Conservation (phyloP, 331 rosid species). For the Spiraea crenata region DNA sequence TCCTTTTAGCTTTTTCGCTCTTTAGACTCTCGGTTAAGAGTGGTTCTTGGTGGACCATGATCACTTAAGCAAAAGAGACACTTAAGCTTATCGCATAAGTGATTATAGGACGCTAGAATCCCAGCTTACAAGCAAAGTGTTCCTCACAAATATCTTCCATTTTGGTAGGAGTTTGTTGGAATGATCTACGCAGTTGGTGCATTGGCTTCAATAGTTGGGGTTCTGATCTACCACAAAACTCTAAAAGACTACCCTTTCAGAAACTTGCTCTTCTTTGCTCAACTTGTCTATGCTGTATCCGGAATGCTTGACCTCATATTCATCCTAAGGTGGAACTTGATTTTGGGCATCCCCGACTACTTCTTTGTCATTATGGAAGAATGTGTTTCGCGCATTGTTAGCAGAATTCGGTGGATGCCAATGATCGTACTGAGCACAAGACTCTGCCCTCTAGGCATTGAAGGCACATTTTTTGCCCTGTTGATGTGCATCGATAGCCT, state of each 20-base stretch:
- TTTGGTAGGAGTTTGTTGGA: conserved; percentile 69
- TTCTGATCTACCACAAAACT: conserved; percentile 70
- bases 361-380: conserved; percentile 61
- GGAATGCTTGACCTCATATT: conserved; percentile 64
- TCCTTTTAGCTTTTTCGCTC: not conserved
- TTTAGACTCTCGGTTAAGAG: too few relatives aligned
- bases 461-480: conserved; percentile 71
- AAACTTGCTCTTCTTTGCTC: conserved; percentile 53
- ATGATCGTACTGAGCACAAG: conserved; percentile 69
- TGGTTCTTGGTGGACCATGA: too few relatives aligned
- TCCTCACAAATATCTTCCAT: not conserved
- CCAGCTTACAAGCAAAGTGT: too few relatives aligned
- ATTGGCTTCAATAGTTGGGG: conserved; percentile 62
- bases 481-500: conserved; percentile 67
- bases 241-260: conserved; percentile 58
- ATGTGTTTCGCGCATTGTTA: conserved; percentile 38
- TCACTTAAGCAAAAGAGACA: too few relatives aligned
- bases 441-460: conserved; percentile 73
- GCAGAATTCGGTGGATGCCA: conserved; percentile 67
- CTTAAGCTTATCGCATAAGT: too few relatives aligned
- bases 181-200: conserved; percentile 71
- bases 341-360: conserved; percentile 57
- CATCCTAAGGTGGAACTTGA: conserved; percentile 62
- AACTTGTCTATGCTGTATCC: conserved; percentile 51
- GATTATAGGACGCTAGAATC: too few relatives aligned